phyloP scores from a whole-genome alignment of 2,329 filamentous ascomycete genomes.

The Mycosphaerella sp. region DNA sequence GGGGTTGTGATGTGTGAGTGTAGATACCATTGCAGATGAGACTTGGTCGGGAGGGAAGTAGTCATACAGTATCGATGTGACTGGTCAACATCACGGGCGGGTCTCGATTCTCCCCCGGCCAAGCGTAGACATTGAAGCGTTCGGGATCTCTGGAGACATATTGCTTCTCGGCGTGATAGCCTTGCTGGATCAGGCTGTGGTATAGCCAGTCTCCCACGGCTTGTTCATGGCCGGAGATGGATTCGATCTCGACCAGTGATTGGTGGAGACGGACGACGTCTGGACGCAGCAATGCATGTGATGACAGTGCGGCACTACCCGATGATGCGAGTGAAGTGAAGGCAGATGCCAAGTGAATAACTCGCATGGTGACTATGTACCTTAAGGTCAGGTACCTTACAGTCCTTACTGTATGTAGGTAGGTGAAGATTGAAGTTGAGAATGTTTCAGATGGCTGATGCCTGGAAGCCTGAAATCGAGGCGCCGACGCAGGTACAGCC shows the following conservation, averaged over 20 bases:
- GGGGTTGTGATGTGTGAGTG: not conserved
- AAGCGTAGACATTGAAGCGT: conserved; percentile 74
- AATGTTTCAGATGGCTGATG: not conserved
- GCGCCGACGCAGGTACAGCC: no score
- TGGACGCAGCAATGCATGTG: conserved; percentile 24
- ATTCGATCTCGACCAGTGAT: conserved; percentile 66
- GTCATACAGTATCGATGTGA: conserved; percentile 67
- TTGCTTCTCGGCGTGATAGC: conserved; percentile 59
- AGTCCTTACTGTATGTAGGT: not conserved
- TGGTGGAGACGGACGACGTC: conserved; percentile 67
- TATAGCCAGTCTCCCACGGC: conserved; percentile 62
- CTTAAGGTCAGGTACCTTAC: conserved; percentile 1
- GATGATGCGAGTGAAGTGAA: not conserved
- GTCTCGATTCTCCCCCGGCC: conserved; percentile 43
- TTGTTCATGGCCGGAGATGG: conserved; percentile 63
- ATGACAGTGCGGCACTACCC: conserved; percentile 6
- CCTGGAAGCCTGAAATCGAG: no score
- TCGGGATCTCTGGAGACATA: conserved; percentile 37
- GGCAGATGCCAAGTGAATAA: not conserved
- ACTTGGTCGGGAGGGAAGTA: not conserved
- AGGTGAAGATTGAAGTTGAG: not conserved
- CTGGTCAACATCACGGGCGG: conserved; percentile 63
- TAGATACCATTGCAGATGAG: no score
- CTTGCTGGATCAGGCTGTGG: conserved; percentile 54
- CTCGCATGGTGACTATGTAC: conserved; percentile 3